A percentile compares a stretch with the other conserved stretches of the same genome.
phyloP scores from a whole-genome alignment of 78 protist species.

The Guillardia theta region DNA sequence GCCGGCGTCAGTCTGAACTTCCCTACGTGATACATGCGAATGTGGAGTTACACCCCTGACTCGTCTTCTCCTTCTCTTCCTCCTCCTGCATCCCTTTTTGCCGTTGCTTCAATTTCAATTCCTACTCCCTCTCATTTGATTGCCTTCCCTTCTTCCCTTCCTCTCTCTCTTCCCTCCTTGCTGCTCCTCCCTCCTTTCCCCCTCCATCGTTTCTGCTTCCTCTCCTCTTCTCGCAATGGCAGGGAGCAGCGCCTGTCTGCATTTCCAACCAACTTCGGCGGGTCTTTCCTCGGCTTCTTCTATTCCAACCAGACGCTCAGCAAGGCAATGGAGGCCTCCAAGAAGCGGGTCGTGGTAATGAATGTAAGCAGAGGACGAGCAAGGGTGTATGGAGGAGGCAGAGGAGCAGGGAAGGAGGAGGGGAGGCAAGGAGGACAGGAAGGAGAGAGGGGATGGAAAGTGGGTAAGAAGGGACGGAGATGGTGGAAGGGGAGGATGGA shows the following conservation, averaged over 20 bases:
- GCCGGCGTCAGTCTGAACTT: too few relatives aligned
- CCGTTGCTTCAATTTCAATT: too few relatives aligned
- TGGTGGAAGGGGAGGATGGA: not conserved
- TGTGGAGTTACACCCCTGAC: too few relatives aligned
- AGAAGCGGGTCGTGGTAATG: too few relatives aligned
- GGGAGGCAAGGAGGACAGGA: not conserved
- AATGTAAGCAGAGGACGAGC: not conserved
- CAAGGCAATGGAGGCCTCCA: too few relatives aligned
- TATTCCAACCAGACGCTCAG: not conserved
- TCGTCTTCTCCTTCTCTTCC: too few relatives aligned
- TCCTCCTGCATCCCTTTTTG: too few relatives aligned
- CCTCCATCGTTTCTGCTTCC: not conserved
- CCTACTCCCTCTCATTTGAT: too few relatives aligned
- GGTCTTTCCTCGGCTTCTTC: not conserved
- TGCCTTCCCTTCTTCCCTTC: too few relatives aligned
- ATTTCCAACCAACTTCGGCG: not conserved
- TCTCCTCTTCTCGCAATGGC: not conserved
- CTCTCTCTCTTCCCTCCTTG: too few relatives aligned
- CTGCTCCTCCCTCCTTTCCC: too few relatives aligned
- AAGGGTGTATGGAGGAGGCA: not conserved
- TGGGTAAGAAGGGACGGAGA: not conserved
- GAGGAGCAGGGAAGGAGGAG: not conserved
- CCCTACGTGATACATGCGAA: too few relatives aligned
- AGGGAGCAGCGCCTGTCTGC: not conserved
- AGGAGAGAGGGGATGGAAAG: not conserved